Evolutionary conservation across 2,329 filamentous ascomycete genomes (phyloP).

Genomic region (Fusarium chlamydosporum): DNA sequence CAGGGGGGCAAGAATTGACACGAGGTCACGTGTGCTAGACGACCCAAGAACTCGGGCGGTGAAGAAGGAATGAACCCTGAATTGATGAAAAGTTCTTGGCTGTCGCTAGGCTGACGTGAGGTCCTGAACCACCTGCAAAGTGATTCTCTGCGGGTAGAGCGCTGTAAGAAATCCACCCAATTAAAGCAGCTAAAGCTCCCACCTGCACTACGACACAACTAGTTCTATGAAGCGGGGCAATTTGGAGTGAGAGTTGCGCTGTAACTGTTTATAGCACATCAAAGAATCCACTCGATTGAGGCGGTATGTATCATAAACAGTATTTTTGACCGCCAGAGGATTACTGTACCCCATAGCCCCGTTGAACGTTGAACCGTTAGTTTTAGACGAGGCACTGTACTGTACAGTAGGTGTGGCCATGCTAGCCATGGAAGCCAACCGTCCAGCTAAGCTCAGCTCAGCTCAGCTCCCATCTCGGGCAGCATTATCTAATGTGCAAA

Average conservation of each 20-base stretch:
- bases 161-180: conserved; percentile 32
- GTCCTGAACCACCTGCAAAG: conserved; percentile 17
- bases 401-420: not conserved
- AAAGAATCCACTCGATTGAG: conserved; percentile 24
- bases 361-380: not conserved
- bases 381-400: not conserved
- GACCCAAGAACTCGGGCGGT: conserved; percentile 7
- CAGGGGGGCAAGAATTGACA: conserved; percentile 31
- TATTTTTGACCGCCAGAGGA: conserved; percentile 19
- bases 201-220: conserved; percentile 32
- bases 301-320: conserved; percentile 26
- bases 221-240: conserved; percentile 32
- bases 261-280: conserved; percentile 37
- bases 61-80: conserved; percentile 14
- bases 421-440: not conserved
- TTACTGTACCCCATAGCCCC: conserved; percentile 10
- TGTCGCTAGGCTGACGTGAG: conserved; percentile 44
- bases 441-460: conserved; percentile 13
- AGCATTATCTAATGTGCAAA: conserved; percentile 3
- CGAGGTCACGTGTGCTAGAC: conserved; percentile 44
- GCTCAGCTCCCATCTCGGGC: conserved; percentile 1
- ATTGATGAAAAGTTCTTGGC: conserved; percentile 7
- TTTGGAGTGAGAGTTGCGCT: conserved; percentile 9
- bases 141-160: conserved; percentile 28
- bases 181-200: conserved; percentile 32